phyloP scores from a whole-genome alignment of 225 moss, liverwort and hornwort genomes.

The Thuidium tamariscinum region DNA sequence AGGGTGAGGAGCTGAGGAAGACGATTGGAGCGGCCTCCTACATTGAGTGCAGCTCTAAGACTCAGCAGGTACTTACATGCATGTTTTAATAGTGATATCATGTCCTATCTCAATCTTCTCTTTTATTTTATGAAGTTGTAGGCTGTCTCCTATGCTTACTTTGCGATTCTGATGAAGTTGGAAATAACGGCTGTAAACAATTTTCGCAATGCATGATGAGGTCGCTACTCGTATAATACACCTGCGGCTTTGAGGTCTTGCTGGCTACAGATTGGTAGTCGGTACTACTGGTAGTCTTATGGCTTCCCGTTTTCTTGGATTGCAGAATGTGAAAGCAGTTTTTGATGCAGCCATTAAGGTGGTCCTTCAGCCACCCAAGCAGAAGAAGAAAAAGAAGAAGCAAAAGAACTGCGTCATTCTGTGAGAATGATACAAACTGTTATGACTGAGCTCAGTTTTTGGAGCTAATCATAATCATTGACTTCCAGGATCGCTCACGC shows the following conservation, averaged over 20 bases:
- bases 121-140: neutral
- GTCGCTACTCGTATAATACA: neutral
- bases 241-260: neutral
- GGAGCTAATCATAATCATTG: conserved; percentile 24
- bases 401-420: conserved; percentile 93
- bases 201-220: neutral
- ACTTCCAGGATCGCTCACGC: conserved; percentile 12
- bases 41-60: conserved; percentile 99
- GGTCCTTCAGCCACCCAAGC: conserved; percentile 97
- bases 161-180: neutral
- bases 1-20: conserved; percentile 98
- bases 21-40: conserved; percentile 89
- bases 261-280: neutral
- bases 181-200: neutral
- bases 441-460: conserved; percentile 28
- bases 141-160: neutral
- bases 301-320: neutral
- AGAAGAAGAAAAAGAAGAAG: conserved; percentile 98
- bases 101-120: neutral
- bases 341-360: conserved; percentile 99
- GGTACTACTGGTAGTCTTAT: neutral
- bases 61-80: conserved; percentile 75
- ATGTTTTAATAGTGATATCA: neutral
- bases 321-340: conserved; percentile 99
- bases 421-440: conserved; percentile 23